Percentiles rank a stretch among this genome's conserved stretches.
These are phyloP conservation scores for Tylopilus plumbeoviolaceoides DNA, from an alignment of 768 basidiomycete species.

Conservation along the genomic window DNA sequence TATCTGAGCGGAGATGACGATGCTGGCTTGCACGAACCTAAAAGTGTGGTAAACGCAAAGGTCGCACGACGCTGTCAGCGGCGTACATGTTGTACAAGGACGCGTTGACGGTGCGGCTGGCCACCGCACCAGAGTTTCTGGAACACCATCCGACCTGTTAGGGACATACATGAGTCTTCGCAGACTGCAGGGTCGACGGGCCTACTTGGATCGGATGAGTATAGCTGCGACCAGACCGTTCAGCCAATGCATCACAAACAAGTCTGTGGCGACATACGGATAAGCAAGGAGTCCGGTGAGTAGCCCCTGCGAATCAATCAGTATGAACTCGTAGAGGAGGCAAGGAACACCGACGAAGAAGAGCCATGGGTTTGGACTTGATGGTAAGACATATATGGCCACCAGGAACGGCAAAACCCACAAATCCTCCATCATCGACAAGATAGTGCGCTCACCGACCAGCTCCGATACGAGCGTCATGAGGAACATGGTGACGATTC, in stretches of 20 bases:
- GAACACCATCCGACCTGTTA: conserved; percentile 52
- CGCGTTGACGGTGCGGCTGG: conserved; percentile 55
- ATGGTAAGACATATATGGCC: conserved; percentile 47
- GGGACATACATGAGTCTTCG: background rate
- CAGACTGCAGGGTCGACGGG: background rate
- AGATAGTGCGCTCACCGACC: conserved; percentile 50
- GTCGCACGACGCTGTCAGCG: background rate
- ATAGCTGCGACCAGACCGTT: conserved; percentile 27
- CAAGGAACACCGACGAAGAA: conserved; percentile 41
- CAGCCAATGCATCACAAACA: background rate
- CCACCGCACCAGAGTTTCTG: conserved; percentile 55
- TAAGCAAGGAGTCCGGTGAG: conserved; percentile 43
- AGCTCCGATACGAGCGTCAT: conserved; percentile 49
- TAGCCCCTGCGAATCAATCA: conserved; percentile 30
- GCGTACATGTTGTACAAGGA: conserved; percentile 54
- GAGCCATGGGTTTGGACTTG: conserved; percentile 48
- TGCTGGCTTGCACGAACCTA: conserved; percentile 42
- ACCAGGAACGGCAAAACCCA: conserved; percentile 64
- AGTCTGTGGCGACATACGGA: conserved; percentile 29
- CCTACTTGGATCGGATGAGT: conserved; percentile 48
- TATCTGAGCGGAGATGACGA: conserved; percentile 49
- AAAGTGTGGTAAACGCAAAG: background rate
- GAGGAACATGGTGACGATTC: conserved; percentile 49
- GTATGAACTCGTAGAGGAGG: background rate
- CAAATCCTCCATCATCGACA: conserved; percentile 50